These are phyloP conservation scores for Gastrolobium villosum DNA, from an alignment of 306 rosid genomes.

Conservation along the genomic window DNA sequence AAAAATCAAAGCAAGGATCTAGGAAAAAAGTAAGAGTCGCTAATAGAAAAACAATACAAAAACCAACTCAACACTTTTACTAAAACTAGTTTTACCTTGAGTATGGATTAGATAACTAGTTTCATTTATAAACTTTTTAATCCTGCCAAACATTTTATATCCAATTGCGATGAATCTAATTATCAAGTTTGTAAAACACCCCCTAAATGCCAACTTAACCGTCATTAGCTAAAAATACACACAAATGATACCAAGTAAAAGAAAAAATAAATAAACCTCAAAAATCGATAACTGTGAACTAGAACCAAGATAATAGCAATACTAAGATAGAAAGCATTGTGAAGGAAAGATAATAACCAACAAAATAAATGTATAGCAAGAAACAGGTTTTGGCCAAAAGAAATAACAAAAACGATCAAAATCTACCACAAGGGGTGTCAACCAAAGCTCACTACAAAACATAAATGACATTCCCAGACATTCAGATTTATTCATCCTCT, in stretches of 20 bases:
- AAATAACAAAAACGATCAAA: constrained; percentile 17
- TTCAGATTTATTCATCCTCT: constrained; percentile 73
- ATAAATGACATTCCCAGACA: constrained; percentile 3
- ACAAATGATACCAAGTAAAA: background rate
- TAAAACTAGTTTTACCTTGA: too few relatives aligned
- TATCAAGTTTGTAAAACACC: too few relatives aligned
- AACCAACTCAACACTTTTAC: too few relatives aligned
- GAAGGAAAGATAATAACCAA: background rate
- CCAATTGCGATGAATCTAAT: too few relatives aligned
- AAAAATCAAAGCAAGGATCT: too few relatives aligned
- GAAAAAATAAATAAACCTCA: background rate
- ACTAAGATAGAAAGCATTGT: background rate
- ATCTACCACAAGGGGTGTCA: constrained; percentile 8
- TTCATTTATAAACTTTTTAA: too few relatives aligned
- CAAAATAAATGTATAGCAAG: constrained; percentile 27
- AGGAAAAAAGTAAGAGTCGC: too few relatives aligned
- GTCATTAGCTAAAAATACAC: background rate
- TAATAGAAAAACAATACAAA: too few relatives aligned
- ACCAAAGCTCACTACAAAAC: constrained; percentile 41
- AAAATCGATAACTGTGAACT: background rate
- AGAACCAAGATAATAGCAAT: background rate
- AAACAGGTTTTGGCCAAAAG: background rate
- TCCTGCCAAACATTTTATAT: too few relatives aligned
- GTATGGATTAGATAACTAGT: too few relatives aligned
- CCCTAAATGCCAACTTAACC: background rate